These are phyloP conservation scores for Termitomyces sp. DNA, from an alignment of 768 basidiomycete species.

Conservation along the genomic window DNA sequence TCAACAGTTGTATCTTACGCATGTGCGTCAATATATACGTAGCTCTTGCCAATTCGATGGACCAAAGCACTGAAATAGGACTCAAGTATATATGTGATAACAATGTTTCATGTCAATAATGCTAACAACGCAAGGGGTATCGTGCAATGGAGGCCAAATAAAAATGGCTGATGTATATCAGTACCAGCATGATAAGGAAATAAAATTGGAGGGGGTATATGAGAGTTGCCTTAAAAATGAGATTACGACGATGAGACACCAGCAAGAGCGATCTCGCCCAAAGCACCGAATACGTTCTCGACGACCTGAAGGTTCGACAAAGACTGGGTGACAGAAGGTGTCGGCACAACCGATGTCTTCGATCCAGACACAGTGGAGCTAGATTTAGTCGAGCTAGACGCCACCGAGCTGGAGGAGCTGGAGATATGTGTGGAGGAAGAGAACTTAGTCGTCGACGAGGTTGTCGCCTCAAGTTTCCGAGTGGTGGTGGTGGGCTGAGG, in stretches of 20 bases:
- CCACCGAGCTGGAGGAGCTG: conserved; percentile 14
- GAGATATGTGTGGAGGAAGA: conserved; percentile 22
- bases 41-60: neutral
- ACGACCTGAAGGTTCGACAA: conserved; percentile 31
- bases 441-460: conserved; percentile 10
- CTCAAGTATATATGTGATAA: neutral
- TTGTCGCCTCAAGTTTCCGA: conserved; percentile 16
- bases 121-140: neutral
- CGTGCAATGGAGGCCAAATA: neutral
- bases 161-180: neutral
- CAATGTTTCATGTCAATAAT: neutral
- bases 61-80: neutral
- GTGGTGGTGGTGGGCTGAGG: conserved; percentile 10
- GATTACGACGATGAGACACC: conserved; percentile 17
- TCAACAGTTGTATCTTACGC: neutral
- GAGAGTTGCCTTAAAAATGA: neutral
- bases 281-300: conserved; percentile 30
- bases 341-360: neutral
- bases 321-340: conserved; percentile 13
- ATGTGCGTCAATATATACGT: neutral
- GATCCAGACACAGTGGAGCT: conserved; percentile 6
- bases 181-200: neutral
- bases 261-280: conserved; percentile 32
- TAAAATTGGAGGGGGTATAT: neutral
- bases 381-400: conserved; percentile 17